phyloP scores from a whole-genome alignment of 1,139 yeast genomes.

The Saccharomyces pastorianus region DNA sequence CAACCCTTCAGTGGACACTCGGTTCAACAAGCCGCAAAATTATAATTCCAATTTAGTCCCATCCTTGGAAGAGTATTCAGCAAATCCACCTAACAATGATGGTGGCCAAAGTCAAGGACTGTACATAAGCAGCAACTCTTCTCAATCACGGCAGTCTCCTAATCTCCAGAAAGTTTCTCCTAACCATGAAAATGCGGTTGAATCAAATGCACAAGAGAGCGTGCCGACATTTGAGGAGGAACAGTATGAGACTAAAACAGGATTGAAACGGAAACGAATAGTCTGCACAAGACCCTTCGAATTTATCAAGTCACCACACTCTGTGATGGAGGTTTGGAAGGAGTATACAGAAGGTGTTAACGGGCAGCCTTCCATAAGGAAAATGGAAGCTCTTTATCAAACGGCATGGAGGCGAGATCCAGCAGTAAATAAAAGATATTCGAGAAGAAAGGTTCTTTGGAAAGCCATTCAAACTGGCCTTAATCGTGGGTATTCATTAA shows the following conservation, averaged over 20 bases:
- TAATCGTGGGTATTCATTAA: slow-evolving; percentile 30
- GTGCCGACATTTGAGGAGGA: not conserved
- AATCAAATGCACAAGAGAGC: not conserved
- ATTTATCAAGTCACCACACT: slow-evolving; percentile 35
- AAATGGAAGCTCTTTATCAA: slow-evolving; percentile 34
- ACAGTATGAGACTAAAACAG: slow-evolving; percentile 6
- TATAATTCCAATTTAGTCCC: not conserved
- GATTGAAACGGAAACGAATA: slow-evolving; percentile 25
- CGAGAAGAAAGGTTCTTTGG: slow-evolving; percentile 35
- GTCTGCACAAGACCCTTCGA: slow-evolving; percentile 29
- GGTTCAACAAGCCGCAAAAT: not conserved
- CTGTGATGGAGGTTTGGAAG: slow-evolving; percentile 36
- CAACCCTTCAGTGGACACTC: not conserved
- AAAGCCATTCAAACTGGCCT: slow-evolving; percentile 36
- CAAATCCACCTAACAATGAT: slow-evolving; percentile 6
- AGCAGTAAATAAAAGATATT: slow-evolving; percentile 35
- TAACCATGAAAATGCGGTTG: not conserved
- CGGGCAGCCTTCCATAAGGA: slow-evolving; percentile 35
- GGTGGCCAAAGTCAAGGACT: not conserved
- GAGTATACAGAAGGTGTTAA: slow-evolving; percentile 35
- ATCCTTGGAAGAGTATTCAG: not conserved
- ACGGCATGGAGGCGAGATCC: slow-evolving; percentile 38
- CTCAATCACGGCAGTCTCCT: not conserved
- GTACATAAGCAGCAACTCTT: not conserved
- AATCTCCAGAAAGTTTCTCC: not conserved